phyloP scores from a whole-genome alignment of 1,139 yeast species.

The Suhomyces bribrorum region DNA sequence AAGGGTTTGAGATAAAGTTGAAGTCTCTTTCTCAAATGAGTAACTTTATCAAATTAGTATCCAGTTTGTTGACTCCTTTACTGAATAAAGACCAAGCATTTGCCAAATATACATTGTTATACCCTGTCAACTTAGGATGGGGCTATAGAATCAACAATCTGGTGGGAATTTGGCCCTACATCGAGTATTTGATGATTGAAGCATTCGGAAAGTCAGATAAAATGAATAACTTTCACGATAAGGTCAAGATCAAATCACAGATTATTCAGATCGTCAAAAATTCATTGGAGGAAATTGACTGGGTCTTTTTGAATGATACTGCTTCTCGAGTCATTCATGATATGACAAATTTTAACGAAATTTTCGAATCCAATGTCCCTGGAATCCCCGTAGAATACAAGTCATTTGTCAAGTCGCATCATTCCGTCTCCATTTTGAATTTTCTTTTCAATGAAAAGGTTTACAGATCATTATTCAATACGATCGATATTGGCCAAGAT shows the following conservation, averaged over 20 bases:
- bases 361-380: slow-evolving; percentile 38
- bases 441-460: slow-evolving; percentile 61
- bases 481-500: slow-evolving; percentile 58
- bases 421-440: slow-evolving; percentile 66
- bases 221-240: slow-evolving; percentile 38
- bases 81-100: slow-evolving; percentile 30
- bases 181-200: slow-evolving; percentile 69
- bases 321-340: slow-evolving; percentile 28
- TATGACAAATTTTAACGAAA: slow-evolving; percentile 37
- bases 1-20: slow-evolving; percentile 36
- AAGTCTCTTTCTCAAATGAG: slow-evolving; percentile 53
- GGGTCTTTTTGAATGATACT: slow-evolving; percentile 54
- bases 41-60: slow-evolving; percentile 61
- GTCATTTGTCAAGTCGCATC: slow-evolving; percentile 55
- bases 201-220: slow-evolving; percentile 52
- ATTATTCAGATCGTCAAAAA: slow-evolving; percentile 53
- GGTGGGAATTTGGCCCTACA: slow-evolving; percentile 77
- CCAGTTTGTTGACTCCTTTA: slow-evolving; percentile 31
- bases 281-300: slow-evolving; percentile 65
- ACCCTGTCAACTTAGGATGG: slow-evolving; percentile 65
- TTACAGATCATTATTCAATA: slow-evolving; percentile 54
- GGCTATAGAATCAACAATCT: slow-evolving; percentile 51
- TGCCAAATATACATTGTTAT: slow-evolving; percentile 48
- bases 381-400: slow-evolving; percentile 31
- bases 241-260: slow-evolving; percentile 50